Evolutionary conservation across 2,329 filamentous ascomycete genomes (phyloP), one percentile per base, ranked within the genome.

Genomic region (Cercospora berteroae): DNA sequence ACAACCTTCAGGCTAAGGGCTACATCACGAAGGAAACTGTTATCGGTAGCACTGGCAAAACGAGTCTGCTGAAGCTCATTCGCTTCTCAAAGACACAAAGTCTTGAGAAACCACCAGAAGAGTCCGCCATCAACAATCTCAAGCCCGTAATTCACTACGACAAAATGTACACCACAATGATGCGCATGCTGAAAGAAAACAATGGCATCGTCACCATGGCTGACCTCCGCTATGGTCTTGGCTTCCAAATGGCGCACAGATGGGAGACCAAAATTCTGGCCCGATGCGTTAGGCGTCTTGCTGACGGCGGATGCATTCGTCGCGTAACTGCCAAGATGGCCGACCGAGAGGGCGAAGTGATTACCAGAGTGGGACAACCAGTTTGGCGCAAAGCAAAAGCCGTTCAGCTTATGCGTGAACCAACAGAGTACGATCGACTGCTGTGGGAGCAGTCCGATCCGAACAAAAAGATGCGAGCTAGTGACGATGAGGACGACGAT

Each of bases 11-110:
- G 5, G 76, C 80, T 39, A 88, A 86, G 70, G 87, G 87, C 0
- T 89, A 89, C 74, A 89, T 90, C 63, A 81, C 83, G 48, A 90
- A 90, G 72, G 80, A 80, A 62, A 74, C 78, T 8, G 80, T 86
- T 18, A 79, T 84, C 31, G 78, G 80, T 23, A 81, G 81, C 66
- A 81, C 82, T 3, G 77, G 81, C 5, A 82, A 83, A 56, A 89
- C 87, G 0, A 89, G 86, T 74, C 76, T 87, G 6, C 85, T 86
- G 29, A 84, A 81, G 1, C 79, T 88, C 66, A 82, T 81, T 66
- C 83, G 81, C 72, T 88, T 67, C 67, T 76, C 67, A 13, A 72
- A 67, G 10, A 69, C 71, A 23, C 74, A 74, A 29, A 62, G 64
- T 10, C 52, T 65, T 18, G 60, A 63, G n/a, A 52, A 70, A 10